These are phyloP conservation scores for Candida smagusa DNA, from an alignment of 1,139 yeast genomes.

Conservation along the genomic window DNA sequence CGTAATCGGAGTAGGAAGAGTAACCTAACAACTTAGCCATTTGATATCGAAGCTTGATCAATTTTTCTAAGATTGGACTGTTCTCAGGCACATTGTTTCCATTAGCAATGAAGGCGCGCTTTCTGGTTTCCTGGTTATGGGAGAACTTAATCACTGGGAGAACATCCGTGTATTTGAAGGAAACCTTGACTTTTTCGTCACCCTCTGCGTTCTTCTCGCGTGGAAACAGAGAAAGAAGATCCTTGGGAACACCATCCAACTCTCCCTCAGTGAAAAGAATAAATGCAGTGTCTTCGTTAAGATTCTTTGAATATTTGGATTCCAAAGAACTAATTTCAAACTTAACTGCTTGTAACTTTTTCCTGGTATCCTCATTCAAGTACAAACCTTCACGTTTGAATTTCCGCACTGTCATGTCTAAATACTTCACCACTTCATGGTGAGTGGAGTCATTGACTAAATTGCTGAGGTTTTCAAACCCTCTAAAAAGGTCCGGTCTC, in stretches of 20 bases:
- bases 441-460: too few species aligned
- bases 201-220: conserved; percentile 39
- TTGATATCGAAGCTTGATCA: conserved; percentile 58
- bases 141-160: conserved; percentile 77
- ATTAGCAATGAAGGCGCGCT: conserved; percentile 64
- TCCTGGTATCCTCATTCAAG: conserved; percentile 52
- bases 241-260: conserved; percentile 65
- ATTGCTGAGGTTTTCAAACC: too few species aligned
- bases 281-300: conserved; percentile 68
- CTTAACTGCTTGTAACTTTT: conserved; percentile 55
- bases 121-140: conserved; percentile 59
- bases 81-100: conserved; percentile 65
- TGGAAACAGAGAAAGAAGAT: conserved; percentile 56
- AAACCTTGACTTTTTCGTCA: conserved; percentile 57
- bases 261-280: conserved; percentile 60
- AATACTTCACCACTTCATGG: too few species aligned
- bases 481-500: too few species aligned
- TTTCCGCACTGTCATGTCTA: conserved; percentile 52
- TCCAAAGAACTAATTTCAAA: conserved; percentile 55
- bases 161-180: conserved; percentile 78
- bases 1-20: conserved; percentile 61
- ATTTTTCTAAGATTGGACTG: conserved; percentile 54
- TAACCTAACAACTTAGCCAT: conserved; percentile 66
- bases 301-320: conserved; percentile 57
- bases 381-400: conserved; percentile 68